Percentiles rank a stretch among this genome's conserved stretches.
Conservation (phyloP, 139 green algal genomes). For the Axilococcus clingmanii region DNA sequence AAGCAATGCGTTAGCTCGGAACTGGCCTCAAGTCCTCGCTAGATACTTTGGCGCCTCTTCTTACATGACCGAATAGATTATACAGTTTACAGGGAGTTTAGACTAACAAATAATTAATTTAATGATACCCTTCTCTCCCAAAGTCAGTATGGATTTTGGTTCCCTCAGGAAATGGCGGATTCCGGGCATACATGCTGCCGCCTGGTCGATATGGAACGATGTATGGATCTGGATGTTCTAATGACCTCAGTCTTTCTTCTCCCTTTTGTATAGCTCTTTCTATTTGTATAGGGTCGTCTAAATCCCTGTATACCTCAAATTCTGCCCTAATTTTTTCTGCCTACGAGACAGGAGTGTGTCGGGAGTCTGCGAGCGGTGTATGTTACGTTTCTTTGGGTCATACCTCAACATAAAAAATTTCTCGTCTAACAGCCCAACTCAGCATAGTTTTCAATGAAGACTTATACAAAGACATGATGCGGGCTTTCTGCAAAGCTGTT, state of each 20-base stretch:
- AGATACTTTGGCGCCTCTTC: too few relatives aligned
- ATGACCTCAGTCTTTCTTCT: constrained; percentile 21
- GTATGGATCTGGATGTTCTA: constrained; percentile 41
- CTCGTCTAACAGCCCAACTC: constrained; percentile 37
- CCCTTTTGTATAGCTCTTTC: constrained; percentile 25
- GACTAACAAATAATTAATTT: constrained; percentile 1
- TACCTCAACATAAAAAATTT: constrained; percentile 41
- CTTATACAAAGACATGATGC: constrained; percentile 29
- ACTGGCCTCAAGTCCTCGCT: too few relatives aligned
- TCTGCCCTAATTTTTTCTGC: constrained; percentile 16
- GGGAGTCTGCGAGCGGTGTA: too few relatives aligned
- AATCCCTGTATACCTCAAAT: constrained; percentile 16
- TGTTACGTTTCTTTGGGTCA: too few relatives aligned
- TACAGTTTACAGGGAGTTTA: too few relatives aligned
- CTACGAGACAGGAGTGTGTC: constrained; percentile 12
- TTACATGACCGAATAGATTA: too few relatives aligned
- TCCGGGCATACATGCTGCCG: constrained; percentile 40
- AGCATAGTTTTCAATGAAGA: constrained; percentile 38
- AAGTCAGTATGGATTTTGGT: constrained; percentile 22
- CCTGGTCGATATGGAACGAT: constrained; percentile 49
- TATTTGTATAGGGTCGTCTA: constrained; percentile 17
- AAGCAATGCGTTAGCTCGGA: too few relatives aligned
- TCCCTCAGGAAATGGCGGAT: constrained; percentile 28
- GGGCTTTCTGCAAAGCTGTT: constrained; percentile 22
- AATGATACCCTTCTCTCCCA: constrained; percentile 8